These are phyloP conservation scores for Chrysoporthe austroafricana DNA, from an alignment of 2,329 filamentous ascomycete species.

Conservation along the genomic window DNA sequence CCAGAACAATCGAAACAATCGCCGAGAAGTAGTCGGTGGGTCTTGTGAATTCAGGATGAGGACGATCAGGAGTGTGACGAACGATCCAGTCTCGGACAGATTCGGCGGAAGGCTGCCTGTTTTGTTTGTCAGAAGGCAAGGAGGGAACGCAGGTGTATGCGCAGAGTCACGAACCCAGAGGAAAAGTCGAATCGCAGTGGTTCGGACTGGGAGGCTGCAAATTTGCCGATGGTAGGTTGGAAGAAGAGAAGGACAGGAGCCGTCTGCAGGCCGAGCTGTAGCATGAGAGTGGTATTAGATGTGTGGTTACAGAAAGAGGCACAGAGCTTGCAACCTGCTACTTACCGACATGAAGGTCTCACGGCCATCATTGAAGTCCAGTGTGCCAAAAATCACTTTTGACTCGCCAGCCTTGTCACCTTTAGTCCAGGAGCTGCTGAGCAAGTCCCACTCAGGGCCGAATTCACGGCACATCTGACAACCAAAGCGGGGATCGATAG, in stretches of 20 bases:
- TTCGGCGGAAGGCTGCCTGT: slow-evolving; percentile 75
- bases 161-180: slow-evolving; percentile 62
- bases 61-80: slow-evolving; percentile 76
- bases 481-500: slow-evolving; percentile 79
- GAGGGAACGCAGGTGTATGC: not conserved
- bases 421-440: slow-evolving; percentile 84
- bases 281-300: slow-evolving; percentile 7
- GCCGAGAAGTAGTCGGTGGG: slow-evolving; percentile 87
- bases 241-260: slow-evolving; percentile 89
- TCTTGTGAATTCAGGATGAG: slow-evolving; percentile 76
- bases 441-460: slow-evolving; percentile 89
- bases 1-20: slow-evolving; percentile 67
- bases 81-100: slow-evolving; percentile 77
- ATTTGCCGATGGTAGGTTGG: slow-evolving; percentile 79
- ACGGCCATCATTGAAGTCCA: slow-evolving; percentile 88
- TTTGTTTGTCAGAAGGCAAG: slow-evolving; percentile 2
- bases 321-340: slow-evolving; percentile 8
- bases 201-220: slow-evolving; percentile 70
- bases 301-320: not conserved
- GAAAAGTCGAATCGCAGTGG: slow-evolving; percentile 86
- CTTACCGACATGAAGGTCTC: slow-evolving; percentile 83
- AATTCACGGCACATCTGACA: slow-evolving; percentile 89
- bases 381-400: slow-evolving; percentile 75
- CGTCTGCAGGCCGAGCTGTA: slow-evolving; percentile 87
- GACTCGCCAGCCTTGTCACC: slow-evolving; percentile 77